Evolutionary conservation across 1,284 basidiomycete genomes (phyloP).

Genomic region (Lentinus polychrous): DNA sequence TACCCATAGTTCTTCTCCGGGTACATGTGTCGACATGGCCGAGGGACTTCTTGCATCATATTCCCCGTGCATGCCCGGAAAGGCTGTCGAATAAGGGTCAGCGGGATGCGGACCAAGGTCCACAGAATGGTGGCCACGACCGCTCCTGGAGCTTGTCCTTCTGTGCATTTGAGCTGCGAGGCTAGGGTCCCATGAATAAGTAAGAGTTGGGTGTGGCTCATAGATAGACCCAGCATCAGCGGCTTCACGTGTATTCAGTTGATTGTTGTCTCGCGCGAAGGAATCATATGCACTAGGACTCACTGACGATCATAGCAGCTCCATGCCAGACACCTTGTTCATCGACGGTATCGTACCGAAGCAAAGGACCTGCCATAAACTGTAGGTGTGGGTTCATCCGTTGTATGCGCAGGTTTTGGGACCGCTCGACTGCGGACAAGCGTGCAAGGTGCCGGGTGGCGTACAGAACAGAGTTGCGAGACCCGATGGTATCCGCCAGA

Average conservation of each 20-base stretch:
- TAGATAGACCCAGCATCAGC: constrained; percentile 78
- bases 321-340: constrained; percentile 78
- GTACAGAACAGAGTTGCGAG: constrained; percentile 6
- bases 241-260: constrained; percentile 31
- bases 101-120: constrained; percentile 67
- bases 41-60: constrained; percentile 25
- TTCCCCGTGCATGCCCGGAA: constrained; percentile 19
- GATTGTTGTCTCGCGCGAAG: constrained; percentile 2
- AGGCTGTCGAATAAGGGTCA: constrained; percentile 38
- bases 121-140: constrained; percentile 30
- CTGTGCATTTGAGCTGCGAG: constrained; percentile 15
- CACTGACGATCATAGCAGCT: constrained; percentile 79
- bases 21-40: constrained; percentile 35
- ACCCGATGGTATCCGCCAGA: neutral
- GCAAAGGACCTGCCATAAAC: constrained; percentile 82
- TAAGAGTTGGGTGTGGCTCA: constrained; percentile 67
- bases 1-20: constrained; percentile 75
- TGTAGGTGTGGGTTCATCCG: constrained; percentile 68
- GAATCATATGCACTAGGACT: constrained; percentile 25
- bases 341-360: constrained; percentile 89
- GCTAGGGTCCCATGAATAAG: constrained; percentile 74
- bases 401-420: constrained; percentile 45
- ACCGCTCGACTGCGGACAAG: constrained; percentile 59
- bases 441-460: constrained; percentile 34
- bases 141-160: constrained; percentile 10